phyloP scores from a whole-genome alignment of 768 basidiomycete genomes.

The Steccherinum ochraceum region DNA sequence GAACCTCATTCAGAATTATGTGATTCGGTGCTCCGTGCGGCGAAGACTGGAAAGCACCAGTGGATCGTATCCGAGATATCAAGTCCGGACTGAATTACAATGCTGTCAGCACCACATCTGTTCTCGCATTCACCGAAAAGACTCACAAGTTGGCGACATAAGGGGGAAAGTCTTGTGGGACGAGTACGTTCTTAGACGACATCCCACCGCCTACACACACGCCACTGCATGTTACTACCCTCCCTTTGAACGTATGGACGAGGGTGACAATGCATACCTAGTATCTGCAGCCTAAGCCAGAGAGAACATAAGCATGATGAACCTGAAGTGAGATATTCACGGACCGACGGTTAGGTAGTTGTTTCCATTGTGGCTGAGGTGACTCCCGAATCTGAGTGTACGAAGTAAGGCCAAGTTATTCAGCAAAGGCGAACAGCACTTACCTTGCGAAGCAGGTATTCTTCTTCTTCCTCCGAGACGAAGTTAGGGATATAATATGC shows the following conservation, averaged over 20 bases:
- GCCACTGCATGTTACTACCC: background rate
- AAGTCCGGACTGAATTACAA: constrained; percentile 67
- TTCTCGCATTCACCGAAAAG: constrained; percentile 1
- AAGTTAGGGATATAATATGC: constrained; percentile 76
- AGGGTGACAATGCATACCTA: background rate
- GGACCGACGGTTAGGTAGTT: constrained; percentile 62
- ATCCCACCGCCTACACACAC: constrained; percentile 60
- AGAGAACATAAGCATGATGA: constrained; percentile 1
- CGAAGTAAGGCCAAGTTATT: background rate
- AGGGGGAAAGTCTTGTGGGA: constrained; percentile 63
- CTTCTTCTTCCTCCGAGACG: constrained; percentile 66
- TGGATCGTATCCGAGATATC: constrained; percentile 57
- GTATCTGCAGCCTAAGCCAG: constrained; percentile 2
- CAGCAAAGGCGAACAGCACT: constrained; percentile 4
- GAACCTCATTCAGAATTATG: constrained; percentile 81
- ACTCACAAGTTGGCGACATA: constrained; percentile 67
- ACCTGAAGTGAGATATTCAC: constrained; percentile 20
- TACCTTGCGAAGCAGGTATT: constrained; percentile 73
- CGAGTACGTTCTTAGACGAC: constrained; percentile 57
- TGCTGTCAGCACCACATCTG: constrained; percentile 1
- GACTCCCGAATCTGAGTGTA: constrained; percentile 65
- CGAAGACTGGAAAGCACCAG: constrained; percentile 56
- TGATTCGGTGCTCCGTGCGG: constrained; percentile 78
- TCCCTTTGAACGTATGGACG: background rate
- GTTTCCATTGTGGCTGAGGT: constrained; percentile 81